phyloP scores from a whole-genome alignment of 1,284 basidiomycete species.

The Rhodotorula sp. region DNA sequence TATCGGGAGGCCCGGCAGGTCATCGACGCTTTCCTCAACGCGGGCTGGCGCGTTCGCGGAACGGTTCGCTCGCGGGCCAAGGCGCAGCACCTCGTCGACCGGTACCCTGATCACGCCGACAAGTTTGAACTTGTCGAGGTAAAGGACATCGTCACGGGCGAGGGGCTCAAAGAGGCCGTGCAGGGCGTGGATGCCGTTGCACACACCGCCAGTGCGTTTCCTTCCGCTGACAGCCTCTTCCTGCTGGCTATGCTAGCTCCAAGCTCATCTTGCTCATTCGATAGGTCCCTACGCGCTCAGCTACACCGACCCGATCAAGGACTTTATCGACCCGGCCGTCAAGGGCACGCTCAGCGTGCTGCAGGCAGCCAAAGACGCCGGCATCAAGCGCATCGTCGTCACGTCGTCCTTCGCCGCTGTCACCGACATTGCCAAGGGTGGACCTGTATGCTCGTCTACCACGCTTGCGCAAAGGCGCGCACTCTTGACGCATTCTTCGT shows the following conservation, averaged over 20 bases:
- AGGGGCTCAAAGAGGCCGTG: conserved; percentile 47
- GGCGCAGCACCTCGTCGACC: conserved; percentile 23
- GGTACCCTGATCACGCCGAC: conserved; percentile 26
- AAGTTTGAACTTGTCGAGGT: conserved; percentile 43
- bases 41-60: conserved; percentile 39
- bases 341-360: conserved; percentile 49
- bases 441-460: conserved; percentile 8
- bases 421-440: conserved; percentile 41
- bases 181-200: conserved; percentile 43
- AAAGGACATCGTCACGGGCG: conserved; percentile 48
- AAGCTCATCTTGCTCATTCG: background rate
- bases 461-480: background rate
- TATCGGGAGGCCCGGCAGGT: conserved; percentile 17
- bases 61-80: conserved; percentile 35
- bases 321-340: conserved; percentile 50
- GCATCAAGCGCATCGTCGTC: conserved; percentile 48
- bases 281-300: conserved; percentile 35
- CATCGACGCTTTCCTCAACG: conserved; percentile 34
- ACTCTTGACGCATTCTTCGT: background rate
- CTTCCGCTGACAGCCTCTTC: conserved; percentile 38
- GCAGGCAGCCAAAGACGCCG: conserved; percentile 36
- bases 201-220: conserved; percentile 43
- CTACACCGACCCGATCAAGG: conserved; percentile 47
- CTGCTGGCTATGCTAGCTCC: conserved; percentile 19
- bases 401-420: conserved; percentile 51